Percentiles rank a stretch among this genome's conserved stretches.
phyloP scores from a whole-genome alignment of 441 rosid species.

The Brassica hybrid region DNA sequence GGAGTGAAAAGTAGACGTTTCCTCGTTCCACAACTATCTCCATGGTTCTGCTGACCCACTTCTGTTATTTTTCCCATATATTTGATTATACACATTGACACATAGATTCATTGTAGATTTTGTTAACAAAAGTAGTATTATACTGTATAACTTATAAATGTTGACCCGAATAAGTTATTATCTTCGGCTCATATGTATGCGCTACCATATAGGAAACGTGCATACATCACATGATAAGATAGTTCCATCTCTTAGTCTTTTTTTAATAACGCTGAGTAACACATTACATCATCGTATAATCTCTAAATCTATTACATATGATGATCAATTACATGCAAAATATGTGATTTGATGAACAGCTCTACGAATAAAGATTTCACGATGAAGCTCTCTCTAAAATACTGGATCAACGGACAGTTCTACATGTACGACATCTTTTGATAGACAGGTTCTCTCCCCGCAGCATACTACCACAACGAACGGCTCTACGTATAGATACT shows the following conservation, averaged over 20 bases:
- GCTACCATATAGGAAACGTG: conserved; percentile 36
- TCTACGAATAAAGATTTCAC: no score
- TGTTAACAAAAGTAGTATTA: background rate
- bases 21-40: conserved; percentile 41
- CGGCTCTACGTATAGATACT: no score
- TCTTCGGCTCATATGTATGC: conserved; percentile 26
- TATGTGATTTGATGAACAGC: no score
- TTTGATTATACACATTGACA: background rate
- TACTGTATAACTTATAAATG: background rate
- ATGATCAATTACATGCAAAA: no score
- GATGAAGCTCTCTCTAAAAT: no score
- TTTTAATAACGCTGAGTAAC: no score
- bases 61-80: conserved; percentile 12
- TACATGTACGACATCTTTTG: no score
- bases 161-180: conserved; percentile 19
- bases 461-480: no score
- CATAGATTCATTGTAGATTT: conserved; percentile 26
- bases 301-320: no score
- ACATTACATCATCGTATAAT: no score
- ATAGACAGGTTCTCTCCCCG: no score
- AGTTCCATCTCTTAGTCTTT: background rate
- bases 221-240: conserved; percentile 27
- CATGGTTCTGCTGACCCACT: conserved; percentile 42
- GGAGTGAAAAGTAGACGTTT: conserved; percentile 40
- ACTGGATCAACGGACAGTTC: no score